Conservation (phyloP, 2,329 filamentous ascomycete species). For the Xylariales sp. region DNA sequence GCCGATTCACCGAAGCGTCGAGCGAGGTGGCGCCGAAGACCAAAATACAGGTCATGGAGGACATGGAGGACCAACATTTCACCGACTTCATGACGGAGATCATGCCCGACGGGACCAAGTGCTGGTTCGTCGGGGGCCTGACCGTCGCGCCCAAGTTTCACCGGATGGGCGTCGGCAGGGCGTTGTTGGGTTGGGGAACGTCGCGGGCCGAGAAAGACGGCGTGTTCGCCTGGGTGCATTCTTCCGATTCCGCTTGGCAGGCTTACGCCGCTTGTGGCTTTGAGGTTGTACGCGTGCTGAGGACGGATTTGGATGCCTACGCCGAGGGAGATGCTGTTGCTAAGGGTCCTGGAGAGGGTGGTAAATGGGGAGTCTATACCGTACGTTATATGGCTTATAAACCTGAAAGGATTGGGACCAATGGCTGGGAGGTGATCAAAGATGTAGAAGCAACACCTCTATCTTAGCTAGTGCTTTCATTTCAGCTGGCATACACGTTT, state of each 20-base stretch:
- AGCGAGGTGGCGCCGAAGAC: not conserved
- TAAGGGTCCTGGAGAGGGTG: not conserved
- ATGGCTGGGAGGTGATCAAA: constrained; percentile 3
- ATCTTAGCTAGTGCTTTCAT: too few relatives aligned
- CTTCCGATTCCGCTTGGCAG: constrained; percentile 3
- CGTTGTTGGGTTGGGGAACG: constrained; percentile 1
- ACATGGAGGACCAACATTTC: constrained; percentile 5
- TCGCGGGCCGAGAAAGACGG: not conserved
- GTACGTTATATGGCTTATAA: constrained; percentile 3
- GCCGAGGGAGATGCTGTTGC: constrained; percentile 1
- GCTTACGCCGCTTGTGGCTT: constrained; percentile 1
- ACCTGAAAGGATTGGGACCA: not conserved
- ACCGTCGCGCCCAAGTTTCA: constrained; percentile 4
- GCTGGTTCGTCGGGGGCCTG: constrained; percentile 1
- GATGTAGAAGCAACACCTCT: constrained; percentile 1
- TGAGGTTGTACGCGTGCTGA: not conserved
- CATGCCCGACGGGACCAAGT: constrained; percentile 3
- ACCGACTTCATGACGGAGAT: constrained; percentile 3
- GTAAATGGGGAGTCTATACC: constrained; percentile 4
- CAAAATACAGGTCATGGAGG: constrained; percentile 2
- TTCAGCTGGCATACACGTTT: too few relatives aligned
- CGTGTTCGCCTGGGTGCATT: constrained; percentile 5
- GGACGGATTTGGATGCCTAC: constrained; percentile 2
- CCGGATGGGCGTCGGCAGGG: not conserved
- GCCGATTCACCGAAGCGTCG: not conserved